Base-by-base conservation (phyloP, 169 alveolate species). In the Eimeria praecox region DNA sequence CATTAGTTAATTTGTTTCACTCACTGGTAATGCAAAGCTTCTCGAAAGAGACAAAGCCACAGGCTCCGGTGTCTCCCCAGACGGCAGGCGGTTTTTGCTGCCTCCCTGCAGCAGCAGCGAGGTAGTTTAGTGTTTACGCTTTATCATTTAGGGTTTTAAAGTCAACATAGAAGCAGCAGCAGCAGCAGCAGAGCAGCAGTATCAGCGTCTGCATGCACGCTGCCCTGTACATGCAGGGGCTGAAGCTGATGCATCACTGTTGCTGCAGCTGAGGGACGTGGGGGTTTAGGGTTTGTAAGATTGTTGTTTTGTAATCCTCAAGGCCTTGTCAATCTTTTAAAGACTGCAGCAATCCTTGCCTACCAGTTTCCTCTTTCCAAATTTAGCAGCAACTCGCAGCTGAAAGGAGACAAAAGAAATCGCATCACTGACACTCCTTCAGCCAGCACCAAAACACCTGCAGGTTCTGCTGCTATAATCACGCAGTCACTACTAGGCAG, bases 71-170 rank as follows among this genome's bases (percentile, higher is more conserved):
- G 54, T 35, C 85, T 73, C 40, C 52, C 85, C 52, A 73, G 40
- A 22, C n/a, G 52, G 46, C 85, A 73, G 52, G 46, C 24, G 20
- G 49, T 27, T 8, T 35, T 35, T 30, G 85, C 40, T 16, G 49
- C 40, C 8, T 73, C 46, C 85, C 85, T 73, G 85, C 85, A 73
- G 85, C n/a, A n/a, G n/a, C n/a, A n/a, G n/a, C n/a, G n/a, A n/a
- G n/a, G n/a, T n/a, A n/a, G n/a, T n/a, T n/a, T n/a, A n/a, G n/a
- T n/a, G n/a, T n/a, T n/a, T n/a, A n/a, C n/a, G n/a, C n/a, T n/a
- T n/a, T n/a, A n/a, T n/a, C n/a, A n/a, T n/a, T n/a, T n/a, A n/a
- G n/a, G n/a, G n/a, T n/a, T n/a, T n/a, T n/a, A n/a, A n/a, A n/a
- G n/a, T n/a, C n/a, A n/a, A n/a, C n/a, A n/a, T 12, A 49, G 56